phyloP scores from a whole-genome alignment of 495 filamentous ascomycete species.

The Penicillium waksmanii region DNA sequence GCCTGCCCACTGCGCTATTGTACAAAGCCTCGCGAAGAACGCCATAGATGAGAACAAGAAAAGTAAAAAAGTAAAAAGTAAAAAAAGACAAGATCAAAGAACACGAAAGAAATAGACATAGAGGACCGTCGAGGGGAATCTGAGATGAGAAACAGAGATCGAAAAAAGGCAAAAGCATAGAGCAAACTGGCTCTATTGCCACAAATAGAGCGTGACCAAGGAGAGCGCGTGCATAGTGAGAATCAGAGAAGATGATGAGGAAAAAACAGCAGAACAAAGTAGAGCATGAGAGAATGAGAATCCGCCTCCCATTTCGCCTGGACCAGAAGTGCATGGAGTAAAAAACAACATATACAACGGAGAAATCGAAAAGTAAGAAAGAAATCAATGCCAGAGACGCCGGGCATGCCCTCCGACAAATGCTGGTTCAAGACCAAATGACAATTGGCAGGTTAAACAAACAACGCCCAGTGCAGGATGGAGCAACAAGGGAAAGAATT shows the following conservation, averaged over 20 bases:
- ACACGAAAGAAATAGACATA: constrained; percentile 1
- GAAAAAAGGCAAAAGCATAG: background rate
- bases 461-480: constrained; percentile 2
- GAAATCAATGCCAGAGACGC: constrained; percentile 15
- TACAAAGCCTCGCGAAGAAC: constrained; percentile 28
- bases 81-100: background rate
- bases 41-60: constrained; percentile 15
- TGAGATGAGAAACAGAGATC: background rate
- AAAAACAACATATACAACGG: constrained; percentile 20
- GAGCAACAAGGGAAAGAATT: constrained; percentile 3
- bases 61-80: background rate
- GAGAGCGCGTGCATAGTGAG: background rate
- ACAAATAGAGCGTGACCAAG: background rate
- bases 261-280: background rate
- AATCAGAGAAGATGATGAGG: background rate
- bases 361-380: constrained; percentile 11
- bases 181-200: background rate
- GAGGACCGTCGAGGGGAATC: constrained; percentile 5
- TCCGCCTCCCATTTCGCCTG: background rate
- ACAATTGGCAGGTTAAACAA: background rate
- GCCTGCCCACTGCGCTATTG: constrained; percentile 29
- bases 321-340: constrained; percentile 1
- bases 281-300: background rate
- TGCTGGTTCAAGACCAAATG: constrained; percentile 17
- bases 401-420: constrained; percentile 25